These are phyloP conservation scores for Mallotus nudiflorus DNA, from an alignment of 345 rosid species.

Conservation along the genomic window DNA sequence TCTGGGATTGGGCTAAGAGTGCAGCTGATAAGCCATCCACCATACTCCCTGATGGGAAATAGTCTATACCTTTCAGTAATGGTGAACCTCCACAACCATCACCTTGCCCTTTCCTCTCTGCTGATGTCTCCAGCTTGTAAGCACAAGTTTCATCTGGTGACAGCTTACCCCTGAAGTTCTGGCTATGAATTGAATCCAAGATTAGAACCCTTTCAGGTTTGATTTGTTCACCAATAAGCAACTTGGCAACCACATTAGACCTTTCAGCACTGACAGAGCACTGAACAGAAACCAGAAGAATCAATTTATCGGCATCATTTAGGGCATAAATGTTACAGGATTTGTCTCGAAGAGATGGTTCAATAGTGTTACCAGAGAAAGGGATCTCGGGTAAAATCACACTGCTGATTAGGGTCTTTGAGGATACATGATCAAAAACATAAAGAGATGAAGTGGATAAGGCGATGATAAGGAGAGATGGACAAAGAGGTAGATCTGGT, in stretches of 20 bases:
- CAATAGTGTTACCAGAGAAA: slow-evolving; percentile 57
- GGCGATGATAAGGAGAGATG: slow-evolving; percentile 70
- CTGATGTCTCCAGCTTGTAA: slow-evolving; percentile 77
- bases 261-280: slow-evolving; percentile 65
- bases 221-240: slow-evolving; percentile 64
- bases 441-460: slow-evolving; percentile 68
- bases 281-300: slow-evolving; percentile 62
- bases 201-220: slow-evolving; percentile 70
- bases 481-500: slow-evolving; percentile 52
- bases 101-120: slow-evolving; percentile 47
- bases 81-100: slow-evolving; percentile 28
- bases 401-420: slow-evolving; percentile 70
- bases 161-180: slow-evolving; percentile 77
- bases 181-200: slow-evolving; percentile 73
- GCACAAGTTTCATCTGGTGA: slow-evolving; percentile 65
- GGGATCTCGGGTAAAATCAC: slow-evolving; percentile 76
- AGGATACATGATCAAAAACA: slow-evolving; percentile 50
- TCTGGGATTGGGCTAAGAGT: slow-evolving; percentile 67
- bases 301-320: slow-evolving; percentile 32
- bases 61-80: slow-evolving; percentile 54
- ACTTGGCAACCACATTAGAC: slow-evolving; percentile 62
- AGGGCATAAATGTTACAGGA: slow-evolving; percentile 78
- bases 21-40: slow-evolving; percentile 87
- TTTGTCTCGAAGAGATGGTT: slow-evolving; percentile 72
- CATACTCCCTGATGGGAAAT: slow-evolving; percentile 90